phyloP scores from a whole-genome alignment of 2,329 filamentous ascomycete genomes.

The Cordyceps javanica region DNA sequence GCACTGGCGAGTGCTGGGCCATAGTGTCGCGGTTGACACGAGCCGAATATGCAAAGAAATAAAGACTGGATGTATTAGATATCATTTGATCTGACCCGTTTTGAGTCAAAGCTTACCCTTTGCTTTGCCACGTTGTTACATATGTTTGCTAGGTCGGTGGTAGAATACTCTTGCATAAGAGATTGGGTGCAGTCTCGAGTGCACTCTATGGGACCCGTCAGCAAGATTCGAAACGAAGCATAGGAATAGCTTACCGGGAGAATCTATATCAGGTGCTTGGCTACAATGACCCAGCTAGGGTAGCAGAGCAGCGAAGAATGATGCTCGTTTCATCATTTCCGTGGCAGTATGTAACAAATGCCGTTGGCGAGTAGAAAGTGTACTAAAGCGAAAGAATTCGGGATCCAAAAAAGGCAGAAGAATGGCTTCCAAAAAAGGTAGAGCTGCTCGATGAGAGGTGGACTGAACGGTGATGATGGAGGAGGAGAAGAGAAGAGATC shows the following conservation, averaged over 20 bases:
- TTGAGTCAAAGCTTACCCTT: slow-evolving; percentile 17
- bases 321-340: slow-evolving; percentile 11
- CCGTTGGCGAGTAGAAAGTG: slow-evolving; percentile 10
- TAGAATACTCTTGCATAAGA: slow-evolving; percentile 15
- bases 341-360: slow-evolving; percentile 10
- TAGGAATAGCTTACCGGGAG: neutral
- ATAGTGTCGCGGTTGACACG: slow-evolving; percentile 23
- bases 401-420: slow-evolving; percentile 28
- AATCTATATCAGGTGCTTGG: slow-evolving; percentile 4
- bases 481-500: slow-evolving; percentile 14
- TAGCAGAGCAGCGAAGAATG: neutral
- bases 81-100: too few species aligned
- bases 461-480: slow-evolving; percentile 17
- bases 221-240: neutral
- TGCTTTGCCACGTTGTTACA: slow-evolving; percentile 20
- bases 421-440: slow-evolving; percentile 21
- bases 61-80: slow-evolving; percentile 20
- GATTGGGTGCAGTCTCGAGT: slow-evolving; percentile 17
- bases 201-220: slow-evolving; percentile 14
- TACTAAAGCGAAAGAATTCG: slow-evolving; percentile 19
- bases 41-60: slow-evolving; percentile 25
- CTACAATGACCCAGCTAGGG: slow-evolving; percentile 10
- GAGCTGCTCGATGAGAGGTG: slow-evolving; percentile 20
- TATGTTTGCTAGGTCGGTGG: slow-evolving; percentile 15
- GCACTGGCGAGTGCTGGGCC: slow-evolving; percentile 24